phyloP scores from a whole-genome alignment of 2,329 filamentous ascomycete genomes.

The Cercospora zeae-maydis region DNA sequence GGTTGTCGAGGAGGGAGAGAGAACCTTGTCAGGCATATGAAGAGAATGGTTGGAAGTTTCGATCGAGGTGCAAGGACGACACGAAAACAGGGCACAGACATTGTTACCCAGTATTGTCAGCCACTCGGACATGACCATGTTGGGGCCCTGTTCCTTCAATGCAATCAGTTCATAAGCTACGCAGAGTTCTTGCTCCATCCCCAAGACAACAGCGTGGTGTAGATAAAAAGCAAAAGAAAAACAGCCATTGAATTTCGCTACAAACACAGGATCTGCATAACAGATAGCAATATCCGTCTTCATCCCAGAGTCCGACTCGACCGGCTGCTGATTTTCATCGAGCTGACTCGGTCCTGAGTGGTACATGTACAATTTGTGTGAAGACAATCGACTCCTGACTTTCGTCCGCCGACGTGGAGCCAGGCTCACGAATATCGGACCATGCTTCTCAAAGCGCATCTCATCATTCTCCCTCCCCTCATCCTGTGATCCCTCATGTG shows the following conservation, averaged over 20 bases:
- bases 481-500: neutral
- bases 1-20: neutral
- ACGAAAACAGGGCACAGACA: neutral
- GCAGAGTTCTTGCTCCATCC: neutral
- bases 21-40: neutral
- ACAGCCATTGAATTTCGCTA: slow-evolving; percentile 4
- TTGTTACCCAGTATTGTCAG: neutral
- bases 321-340: slow-evolving; percentile 4
- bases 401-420: neutral
- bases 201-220: neutral
- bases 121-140: neutral
- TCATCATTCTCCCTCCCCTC: slow-evolving; percentile 4
- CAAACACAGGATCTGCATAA: slow-evolving; percentile 7
- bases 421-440: neutral
- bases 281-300: slow-evolving; percentile 10
- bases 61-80: neutral
- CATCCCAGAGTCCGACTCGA: slow-evolving; percentile 33
- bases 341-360: neutral
- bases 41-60: neutral
- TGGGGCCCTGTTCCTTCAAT: no score
- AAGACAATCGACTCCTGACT: neutral
- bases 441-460: slow-evolving; percentile 16
- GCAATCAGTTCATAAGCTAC: no score
- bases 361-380: slow-evolving; percentile 13
- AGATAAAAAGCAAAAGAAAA: neutral